These are phyloP conservation scores for Fusarium graminum DNA, from an alignment of 2,329 filamentous ascomycete genomes.

Conservation along the genomic window DNA sequence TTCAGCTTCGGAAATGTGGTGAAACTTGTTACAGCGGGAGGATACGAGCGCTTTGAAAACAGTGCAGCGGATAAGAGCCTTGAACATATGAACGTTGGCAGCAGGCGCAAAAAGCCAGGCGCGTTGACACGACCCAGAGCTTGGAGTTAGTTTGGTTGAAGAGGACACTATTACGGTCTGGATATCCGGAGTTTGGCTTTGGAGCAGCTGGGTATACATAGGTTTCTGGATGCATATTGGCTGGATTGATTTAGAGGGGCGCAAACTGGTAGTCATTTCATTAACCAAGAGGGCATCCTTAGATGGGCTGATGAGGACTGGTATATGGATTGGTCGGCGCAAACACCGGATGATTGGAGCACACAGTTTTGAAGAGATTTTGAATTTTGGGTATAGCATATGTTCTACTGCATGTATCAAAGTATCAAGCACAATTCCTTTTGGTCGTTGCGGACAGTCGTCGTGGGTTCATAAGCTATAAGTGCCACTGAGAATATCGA, in stretches of 20 bases:
- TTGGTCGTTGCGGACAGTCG: too few species aligned
- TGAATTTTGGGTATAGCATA: background rate
- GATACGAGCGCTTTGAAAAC: conserved; percentile 72
- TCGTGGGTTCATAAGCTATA: too few species aligned
- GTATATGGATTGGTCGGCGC: conserved; percentile 24
- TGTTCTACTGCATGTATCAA: too few species aligned
- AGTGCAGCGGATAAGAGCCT: conserved; percentile 50
- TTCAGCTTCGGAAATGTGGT: conserved; percentile 79
- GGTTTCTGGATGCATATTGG: conserved; percentile 20
- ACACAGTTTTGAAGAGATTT: background rate
- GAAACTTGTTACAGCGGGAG: conserved; percentile 75
- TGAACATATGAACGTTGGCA: conserved; percentile 54
- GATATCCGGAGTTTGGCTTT: conserved; percentile 15
- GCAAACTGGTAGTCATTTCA: conserved; percentile 30
- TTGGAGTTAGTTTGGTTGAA: conserved; percentile 38
- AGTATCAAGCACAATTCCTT: too few species aligned
- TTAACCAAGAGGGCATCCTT: conserved; percentile 23
- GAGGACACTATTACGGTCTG: conserved; percentile 5
- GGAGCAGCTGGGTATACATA: conserved; percentile 2
- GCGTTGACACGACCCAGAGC: conserved; percentile 40
- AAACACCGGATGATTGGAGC: conserved; percentile 25
- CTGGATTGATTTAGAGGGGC: conserved; percentile 40
- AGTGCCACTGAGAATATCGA: too few species aligned
- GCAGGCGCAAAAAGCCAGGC: conserved; percentile 56
- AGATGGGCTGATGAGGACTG: conserved; percentile 9